phyloP scores from a whole-genome alignment of 768 basidiomycete species.

The Termitomyces sp. region DNA sequence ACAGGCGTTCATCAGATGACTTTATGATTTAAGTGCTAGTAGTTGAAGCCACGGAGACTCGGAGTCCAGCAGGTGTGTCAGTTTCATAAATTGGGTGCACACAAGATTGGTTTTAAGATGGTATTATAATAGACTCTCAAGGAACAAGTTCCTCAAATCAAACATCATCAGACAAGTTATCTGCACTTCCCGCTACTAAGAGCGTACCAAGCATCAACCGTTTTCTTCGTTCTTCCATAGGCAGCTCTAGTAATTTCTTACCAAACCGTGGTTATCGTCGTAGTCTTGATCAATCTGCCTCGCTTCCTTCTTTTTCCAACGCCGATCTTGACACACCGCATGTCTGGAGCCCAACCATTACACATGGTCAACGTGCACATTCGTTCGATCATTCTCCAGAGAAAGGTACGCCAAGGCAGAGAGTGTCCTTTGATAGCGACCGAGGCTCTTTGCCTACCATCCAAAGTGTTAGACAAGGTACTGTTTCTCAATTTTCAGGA shows the following conservation, averaged over 20 bases:
- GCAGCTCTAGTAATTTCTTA: constrained; percentile 18
- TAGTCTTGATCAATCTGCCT: constrained; percentile 35
- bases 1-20: too few species aligned
- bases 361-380: constrained; percentile 15
- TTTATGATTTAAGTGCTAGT: neutral
- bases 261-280: constrained; percentile 28
- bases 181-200: constrained; percentile 28
- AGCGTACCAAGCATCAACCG: constrained; percentile 28
- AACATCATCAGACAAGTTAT: constrained; percentile 39
- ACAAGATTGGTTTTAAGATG: neutral
- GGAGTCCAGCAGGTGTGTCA: neutral
- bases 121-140: constrained; percentile 18
- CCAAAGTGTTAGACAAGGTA: constrained; percentile 36
- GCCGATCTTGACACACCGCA: constrained; percentile 20
- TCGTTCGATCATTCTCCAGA: constrained; percentile 32
- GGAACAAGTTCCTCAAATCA: constrained; percentile 41
- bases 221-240: constrained; percentile 26
- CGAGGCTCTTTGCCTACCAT: constrained; percentile 32
- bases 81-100: neutral
- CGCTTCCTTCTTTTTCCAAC: constrained; percentile 34
- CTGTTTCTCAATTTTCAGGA: neutral
- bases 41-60: neutral
- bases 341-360: constrained; percentile 13
- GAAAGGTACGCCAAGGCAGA: constrained; percentile 41
- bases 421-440: constrained; percentile 54